phyloP scores from a whole-genome alignment of 495 filamentous ascomycete genomes.

The Cryomyces minteri region DNA sequence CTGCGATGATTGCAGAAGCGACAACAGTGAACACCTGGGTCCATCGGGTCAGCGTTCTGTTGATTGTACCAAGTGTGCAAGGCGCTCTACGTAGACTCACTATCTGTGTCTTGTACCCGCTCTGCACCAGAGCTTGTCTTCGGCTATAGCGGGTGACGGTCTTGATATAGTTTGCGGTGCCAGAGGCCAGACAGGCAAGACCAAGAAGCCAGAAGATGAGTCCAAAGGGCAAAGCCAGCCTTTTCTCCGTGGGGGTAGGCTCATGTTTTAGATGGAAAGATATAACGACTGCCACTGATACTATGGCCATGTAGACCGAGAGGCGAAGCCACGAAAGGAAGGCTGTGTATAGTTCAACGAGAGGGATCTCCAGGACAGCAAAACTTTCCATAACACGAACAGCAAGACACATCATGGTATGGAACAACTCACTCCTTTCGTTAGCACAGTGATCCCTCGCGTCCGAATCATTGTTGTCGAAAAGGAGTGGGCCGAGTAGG shows the following conservation, averaged over 20 bases:
- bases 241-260: slow-evolving; percentile 49
- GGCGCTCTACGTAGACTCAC: slow-evolving; percentile 24
- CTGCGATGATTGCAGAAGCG: slow-evolving; percentile 60
- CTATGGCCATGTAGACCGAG: slow-evolving; percentile 77
- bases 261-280: slow-evolving; percentile 76
- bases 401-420: neutral
- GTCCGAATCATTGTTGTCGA: slow-evolving; percentile 77
- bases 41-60: neutral
- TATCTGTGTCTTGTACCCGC: slow-evolving; percentile 79
- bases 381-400: neutral
- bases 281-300: slow-evolving; percentile 73
- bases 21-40: slow-evolving; percentile 50
- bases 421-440: slow-evolving; percentile 40
- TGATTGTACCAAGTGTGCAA: neutral
- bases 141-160: slow-evolving; percentile 73
- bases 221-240: slow-evolving; percentile 68
- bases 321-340: slow-evolving; percentile 93
- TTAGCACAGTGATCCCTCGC: slow-evolving; percentile 71
- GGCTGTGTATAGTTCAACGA: slow-evolving; percentile 20
- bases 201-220: slow-evolving; percentile 75
- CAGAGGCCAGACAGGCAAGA: slow-evolving; percentile 52
- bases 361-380: too few relatives aligned
- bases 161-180: slow-evolving; percentile 71
- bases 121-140: slow-evolving; percentile 71
- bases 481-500: slow-evolving; percentile 58